Evolutionary conservation across 306 rosid genomes (phyloP).

Genomic region (Betula pendula): DNA sequence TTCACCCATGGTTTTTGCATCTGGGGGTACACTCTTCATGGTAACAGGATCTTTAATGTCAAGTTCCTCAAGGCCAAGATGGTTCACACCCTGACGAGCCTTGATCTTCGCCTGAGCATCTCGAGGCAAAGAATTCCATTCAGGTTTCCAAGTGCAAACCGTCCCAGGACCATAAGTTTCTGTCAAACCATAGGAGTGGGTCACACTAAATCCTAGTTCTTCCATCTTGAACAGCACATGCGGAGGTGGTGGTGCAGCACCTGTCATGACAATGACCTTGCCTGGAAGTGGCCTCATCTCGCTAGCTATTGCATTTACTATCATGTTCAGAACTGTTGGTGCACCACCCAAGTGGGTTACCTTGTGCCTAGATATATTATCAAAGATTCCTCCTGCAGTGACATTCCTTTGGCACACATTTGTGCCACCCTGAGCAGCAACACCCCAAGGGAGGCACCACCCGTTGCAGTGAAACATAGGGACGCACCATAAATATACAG

Average conservation of each 20-base stretch:
- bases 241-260: conserved; percentile 81
- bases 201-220: conserved; percentile 62
- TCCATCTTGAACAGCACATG: conserved; percentile 59
- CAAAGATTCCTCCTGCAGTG: conserved; percentile 57
- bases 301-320: conserved; percentile 52
- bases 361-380: conserved; percentile 48
- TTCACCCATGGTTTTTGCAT: conserved; percentile 81
- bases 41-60: conserved; percentile 76
- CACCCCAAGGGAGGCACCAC: conserved; percentile 86
- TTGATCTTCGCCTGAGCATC: conserved; percentile 61
- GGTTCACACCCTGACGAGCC: conserved; percentile 78
- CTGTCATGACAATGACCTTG: conserved; percentile 64
- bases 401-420: conserved; percentile 75
- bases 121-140: conserved; percentile 65
- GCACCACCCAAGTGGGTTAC: conserved; percentile 83
- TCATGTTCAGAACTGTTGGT: conserved; percentile 73
- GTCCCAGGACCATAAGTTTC: conserved; percentile 87
- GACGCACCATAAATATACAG: conserved; percentile 78
- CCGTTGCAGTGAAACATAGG: conserved; percentile 98
- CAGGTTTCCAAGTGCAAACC: conserved; percentile 72
- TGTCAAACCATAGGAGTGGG: conserved; percentile 79
- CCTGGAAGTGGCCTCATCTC: conserved; percentile 56
- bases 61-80: conserved; percentile 66
- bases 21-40: conserved; percentile 75
- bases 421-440: conserved; percentile 94